Evolutionary conservation across 2,329 filamentous ascomycete species (phyloP).

Genomic region (Colletotrichum limetticola): DNA sequence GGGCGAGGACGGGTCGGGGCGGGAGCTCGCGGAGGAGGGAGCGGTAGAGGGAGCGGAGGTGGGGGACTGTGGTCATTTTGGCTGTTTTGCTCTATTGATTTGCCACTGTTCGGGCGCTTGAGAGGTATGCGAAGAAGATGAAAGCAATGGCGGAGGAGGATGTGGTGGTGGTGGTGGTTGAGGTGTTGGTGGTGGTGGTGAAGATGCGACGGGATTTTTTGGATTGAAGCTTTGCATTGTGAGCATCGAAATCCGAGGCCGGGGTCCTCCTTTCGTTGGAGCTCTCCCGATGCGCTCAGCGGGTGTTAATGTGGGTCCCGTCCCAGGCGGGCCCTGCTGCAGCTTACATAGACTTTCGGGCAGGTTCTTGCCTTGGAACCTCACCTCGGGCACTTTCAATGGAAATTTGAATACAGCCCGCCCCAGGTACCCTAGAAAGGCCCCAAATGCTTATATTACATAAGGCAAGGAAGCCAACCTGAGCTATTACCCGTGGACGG

Average conservation of each 20-base stretch:
- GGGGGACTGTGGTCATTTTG: slow-evolving; percentile 46
- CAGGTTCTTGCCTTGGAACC: not conserved
- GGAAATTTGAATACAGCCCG: too few relatives aligned
- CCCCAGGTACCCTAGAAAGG: too few relatives aligned
- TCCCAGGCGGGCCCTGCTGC: not conserved
- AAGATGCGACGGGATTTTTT: not conserved
- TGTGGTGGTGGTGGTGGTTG: not conserved
- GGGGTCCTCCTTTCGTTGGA: not conserved
- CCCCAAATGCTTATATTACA: not conserved
- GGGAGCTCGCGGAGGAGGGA: slow-evolving; percentile 90
- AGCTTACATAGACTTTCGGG: not conserved
- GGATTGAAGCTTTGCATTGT: not conserved
- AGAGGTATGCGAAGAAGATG: not conserved
- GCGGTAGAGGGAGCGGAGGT: slow-evolving; percentile 84
- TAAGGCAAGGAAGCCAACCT: not conserved
- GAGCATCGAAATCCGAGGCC: not conserved
- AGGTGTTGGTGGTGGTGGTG: not conserved
- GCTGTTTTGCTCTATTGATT: not conserved
- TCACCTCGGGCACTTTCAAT: not conserved
- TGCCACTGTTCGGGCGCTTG: too few relatives aligned
- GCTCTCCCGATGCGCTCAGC: not conserved
- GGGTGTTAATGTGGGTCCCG: not conserved
- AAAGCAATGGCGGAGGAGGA: not conserved
- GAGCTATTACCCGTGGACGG: not conserved
- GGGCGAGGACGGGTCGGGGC: slow-evolving; percentile 67